A percentile compares a stretch with the other conserved stretches of the same genome.
Conservation (phyloP, 2,329 filamentous ascomycete genomes). For the Juglanconis oblonga region DNA sequence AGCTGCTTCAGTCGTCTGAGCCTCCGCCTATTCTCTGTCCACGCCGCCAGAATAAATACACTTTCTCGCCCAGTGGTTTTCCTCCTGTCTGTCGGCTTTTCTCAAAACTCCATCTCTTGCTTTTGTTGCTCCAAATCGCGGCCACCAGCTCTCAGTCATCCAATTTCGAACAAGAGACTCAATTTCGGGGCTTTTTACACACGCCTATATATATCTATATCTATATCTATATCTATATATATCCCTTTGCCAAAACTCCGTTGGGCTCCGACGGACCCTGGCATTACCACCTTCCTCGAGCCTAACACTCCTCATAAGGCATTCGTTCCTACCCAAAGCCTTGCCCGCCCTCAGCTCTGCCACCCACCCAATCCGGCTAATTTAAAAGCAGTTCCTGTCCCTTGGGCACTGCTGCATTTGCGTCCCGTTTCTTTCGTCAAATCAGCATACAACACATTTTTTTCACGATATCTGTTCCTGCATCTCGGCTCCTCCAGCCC, state of each 20-base stretch:
- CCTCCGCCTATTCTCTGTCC: slow-evolving; percentile 14
- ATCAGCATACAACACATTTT: slow-evolving; percentile 32
- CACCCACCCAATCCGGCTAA: slow-evolving; percentile 24
- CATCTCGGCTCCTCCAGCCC: slow-evolving; percentile 9
- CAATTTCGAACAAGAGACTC: slow-evolving; percentile 1
- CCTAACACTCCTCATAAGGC: slow-evolving; percentile 12
- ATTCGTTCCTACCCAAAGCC: slow-evolving; percentile 24
- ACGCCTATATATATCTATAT: too few species aligned
- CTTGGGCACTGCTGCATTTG: slow-evolving; percentile 32
- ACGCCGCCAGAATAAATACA: slow-evolving; percentile 22
- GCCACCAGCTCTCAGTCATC: background rate
- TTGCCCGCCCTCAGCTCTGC: slow-evolving; percentile 18
- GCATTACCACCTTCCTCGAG: slow-evolving; percentile 14
- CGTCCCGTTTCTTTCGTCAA: slow-evolving; percentile 24
- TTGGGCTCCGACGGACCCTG: slow-evolving; percentile 20
- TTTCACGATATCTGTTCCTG: slow-evolving; percentile 16
- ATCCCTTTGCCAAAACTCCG: slow-evolving; percentile 5
- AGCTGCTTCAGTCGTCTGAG: background rate
- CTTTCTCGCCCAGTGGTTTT: slow-evolving; percentile 14
- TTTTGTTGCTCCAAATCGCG: background rate
- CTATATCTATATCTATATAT: slow-evolving; percentile 1
- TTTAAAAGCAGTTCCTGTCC: slow-evolving; percentile 19
- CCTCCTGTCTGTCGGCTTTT: slow-evolving; percentile 19
- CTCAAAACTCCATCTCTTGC: slow-evolving; percentile 8
- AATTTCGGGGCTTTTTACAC: background rate